A percentile compares a stretch with the other conserved stretches of the same genome.
Conservation (phyloP, 306 rosid species). For the Vigna nakashimae region DNA sequence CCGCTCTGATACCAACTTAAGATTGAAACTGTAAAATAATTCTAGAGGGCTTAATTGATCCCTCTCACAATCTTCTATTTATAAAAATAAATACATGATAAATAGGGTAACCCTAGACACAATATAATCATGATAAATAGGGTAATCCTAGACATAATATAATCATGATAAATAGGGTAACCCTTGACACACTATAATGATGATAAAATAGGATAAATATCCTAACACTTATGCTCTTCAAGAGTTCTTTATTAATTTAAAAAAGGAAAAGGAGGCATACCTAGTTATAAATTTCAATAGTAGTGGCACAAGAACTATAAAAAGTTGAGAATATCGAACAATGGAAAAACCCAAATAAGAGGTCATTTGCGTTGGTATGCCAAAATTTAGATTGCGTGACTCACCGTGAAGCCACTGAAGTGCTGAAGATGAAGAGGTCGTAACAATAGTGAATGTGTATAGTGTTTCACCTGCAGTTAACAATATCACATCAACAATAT, state of each 20-base stretch:
- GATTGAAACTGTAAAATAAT: too few relatives aligned
- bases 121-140: too few relatives aligned
- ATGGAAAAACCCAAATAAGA: neutral
- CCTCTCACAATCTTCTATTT: too few relatives aligned
- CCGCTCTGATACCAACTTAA: too few relatives aligned
- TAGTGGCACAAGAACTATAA: neutral
- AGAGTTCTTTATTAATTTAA: neutral
- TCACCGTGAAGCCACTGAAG: slow-evolving; percentile 90
- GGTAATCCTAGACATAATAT: too few relatives aligned
- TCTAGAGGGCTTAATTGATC: too few relatives aligned
- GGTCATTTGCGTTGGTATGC: slow-evolving; percentile 11
- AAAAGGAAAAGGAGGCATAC: neutral
- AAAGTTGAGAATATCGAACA: neutral
- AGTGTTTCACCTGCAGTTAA: slow-evolving; percentile 68
- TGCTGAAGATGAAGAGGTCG: slow-evolving; percentile 81
- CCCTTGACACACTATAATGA: too few relatives aligned
- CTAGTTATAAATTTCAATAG: slow-evolving; percentile 2
- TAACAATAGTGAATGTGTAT: slow-evolving; percentile 79
- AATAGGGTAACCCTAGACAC: too few relatives aligned
- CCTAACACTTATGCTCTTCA: neutral
- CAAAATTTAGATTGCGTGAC: slow-evolving; percentile 43
- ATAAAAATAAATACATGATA: too few relatives aligned
- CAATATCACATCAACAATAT: slow-evolving; percentile 31
- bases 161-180: too few relatives aligned
- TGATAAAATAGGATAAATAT: too few relatives aligned